phyloP scores from a whole-genome alignment of 2,329 filamentous ascomycete genomes.

The Ophiobolus disseminans region DNA sequence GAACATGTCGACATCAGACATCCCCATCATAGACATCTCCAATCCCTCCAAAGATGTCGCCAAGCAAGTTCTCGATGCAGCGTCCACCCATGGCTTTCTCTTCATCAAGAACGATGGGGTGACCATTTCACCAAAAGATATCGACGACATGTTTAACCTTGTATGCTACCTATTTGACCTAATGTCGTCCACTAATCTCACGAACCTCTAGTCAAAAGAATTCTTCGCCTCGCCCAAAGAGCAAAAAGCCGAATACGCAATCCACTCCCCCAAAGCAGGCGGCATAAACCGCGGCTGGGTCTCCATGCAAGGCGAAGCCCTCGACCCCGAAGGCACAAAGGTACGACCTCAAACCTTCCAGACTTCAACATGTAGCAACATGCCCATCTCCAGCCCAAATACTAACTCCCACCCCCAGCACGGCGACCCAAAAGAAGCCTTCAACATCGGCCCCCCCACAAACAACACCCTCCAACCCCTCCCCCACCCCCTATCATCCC shows the following conservation, averaged over 20 bases:
- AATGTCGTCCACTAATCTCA: neutral
- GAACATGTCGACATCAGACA: constrained; percentile 46
- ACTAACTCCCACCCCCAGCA: constrained; percentile 56
- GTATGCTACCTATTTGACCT: constrained; percentile 55
- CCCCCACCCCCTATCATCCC: constrained; percentile 66
- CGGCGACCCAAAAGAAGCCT: constrained; percentile 80
- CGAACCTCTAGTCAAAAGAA: constrained; percentile 64
- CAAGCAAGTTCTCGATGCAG: constrained; percentile 76
- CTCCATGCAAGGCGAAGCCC: constrained; percentile 83
- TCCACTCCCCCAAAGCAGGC: constrained; percentile 64
- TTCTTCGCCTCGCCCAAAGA: constrained; percentile 75
- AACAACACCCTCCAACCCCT: constrained; percentile 71
- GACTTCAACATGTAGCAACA: neutral
- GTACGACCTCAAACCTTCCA: constrained; percentile 55
- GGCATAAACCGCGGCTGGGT: constrained; percentile 86
- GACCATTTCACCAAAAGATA: constrained; percentile 70
- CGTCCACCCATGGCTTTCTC: constrained; percentile 83
- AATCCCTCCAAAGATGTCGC: constrained; percentile 66
- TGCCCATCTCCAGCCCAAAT: neutral
- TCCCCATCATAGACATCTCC: constrained; percentile 85
- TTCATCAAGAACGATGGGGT: constrained; percentile 80
- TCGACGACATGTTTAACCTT: constrained; percentile 76
- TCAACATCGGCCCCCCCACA: constrained; percentile 85
- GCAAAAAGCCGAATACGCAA: constrained; percentile 77
- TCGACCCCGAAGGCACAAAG: constrained; percentile 83